phyloP scores from a whole-genome alignment of 805 yeast genomes.

The Ascoidea tarda region DNA sequence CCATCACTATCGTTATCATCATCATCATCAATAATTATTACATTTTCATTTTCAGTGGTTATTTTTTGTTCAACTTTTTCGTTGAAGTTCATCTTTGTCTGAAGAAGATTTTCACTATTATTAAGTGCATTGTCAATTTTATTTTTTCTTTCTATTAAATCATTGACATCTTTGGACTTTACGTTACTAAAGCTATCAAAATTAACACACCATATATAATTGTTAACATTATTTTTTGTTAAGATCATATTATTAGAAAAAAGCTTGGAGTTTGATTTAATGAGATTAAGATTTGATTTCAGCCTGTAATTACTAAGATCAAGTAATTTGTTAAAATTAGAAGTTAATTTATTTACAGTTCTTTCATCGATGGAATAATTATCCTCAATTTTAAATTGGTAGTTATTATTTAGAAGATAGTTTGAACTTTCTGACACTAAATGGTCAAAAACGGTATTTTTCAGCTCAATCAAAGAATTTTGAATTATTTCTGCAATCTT shows the following conservation, averaged over 20 bases:
- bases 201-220: background rate
- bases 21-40: background rate
- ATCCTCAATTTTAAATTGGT: background rate
- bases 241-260: background rate
- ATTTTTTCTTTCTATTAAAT: background rate
- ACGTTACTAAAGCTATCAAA: background rate
- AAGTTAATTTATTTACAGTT: background rate
- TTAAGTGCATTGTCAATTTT: background rate
- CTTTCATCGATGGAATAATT: background rate
- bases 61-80: slow-evolving; percentile 1
- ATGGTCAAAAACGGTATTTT: background rate
- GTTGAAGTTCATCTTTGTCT: background rate
- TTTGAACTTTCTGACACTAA: no score
- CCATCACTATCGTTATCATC: slow-evolving; percentile 3
- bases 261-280: background rate
- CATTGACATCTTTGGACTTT: background rate
- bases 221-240: background rate
- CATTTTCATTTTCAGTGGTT: background rate
- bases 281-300: no score
- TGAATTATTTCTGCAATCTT: slow-evolving; percentile 46
- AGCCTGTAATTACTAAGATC: background rate
- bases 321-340: background rate
- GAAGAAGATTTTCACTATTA: background rate
- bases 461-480: slow-evolving; percentile 18
- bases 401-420: no score